Evolutionary conservation across 768 basidiomycete species (phyloP).

Genomic region (Clitopilus passeckerianus): DNA sequence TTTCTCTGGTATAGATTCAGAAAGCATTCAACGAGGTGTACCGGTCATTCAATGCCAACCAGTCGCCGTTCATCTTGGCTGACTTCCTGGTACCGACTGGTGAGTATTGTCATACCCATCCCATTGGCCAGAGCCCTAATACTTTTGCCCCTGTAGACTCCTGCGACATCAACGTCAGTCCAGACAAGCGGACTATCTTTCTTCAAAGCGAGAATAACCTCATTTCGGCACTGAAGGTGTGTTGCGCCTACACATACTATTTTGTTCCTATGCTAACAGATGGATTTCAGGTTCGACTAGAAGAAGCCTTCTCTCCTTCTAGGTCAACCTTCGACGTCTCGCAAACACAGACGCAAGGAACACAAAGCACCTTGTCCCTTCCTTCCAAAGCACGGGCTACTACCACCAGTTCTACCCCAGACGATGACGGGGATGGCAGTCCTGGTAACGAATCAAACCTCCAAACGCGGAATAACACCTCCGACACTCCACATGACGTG

Average conservation of each 20-base stretch:
- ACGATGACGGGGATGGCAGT: not conserved
- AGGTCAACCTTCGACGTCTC: conserved; percentile 70
- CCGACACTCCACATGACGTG: not conserved
- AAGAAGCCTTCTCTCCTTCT: conserved; percentile 59
- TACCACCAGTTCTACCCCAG: not conserved
- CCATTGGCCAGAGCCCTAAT: not conserved
- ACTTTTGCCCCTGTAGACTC: conserved; percentile 38
- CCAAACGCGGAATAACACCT: too few species aligned
- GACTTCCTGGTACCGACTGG: conserved; percentile 81
- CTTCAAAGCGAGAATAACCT: conserved; percentile 84
- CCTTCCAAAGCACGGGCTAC: not conserved
- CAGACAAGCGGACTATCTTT: conserved; percentile 95
- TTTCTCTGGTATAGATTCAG: conserved; percentile 50
- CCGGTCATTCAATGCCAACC: conserved; percentile 66
- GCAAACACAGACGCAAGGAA: conserved; percentile 12
- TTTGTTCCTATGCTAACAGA: too few species aligned
- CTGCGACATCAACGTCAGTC: conserved; percentile 92
- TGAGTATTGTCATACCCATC: conserved; percentile 25
- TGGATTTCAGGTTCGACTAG: conserved; percentile 54
- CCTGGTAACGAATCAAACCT: not conserved
- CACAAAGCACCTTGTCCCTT: conserved; percentile 17
- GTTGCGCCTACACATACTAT: conserved; percentile 1
- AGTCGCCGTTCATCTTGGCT: conserved; percentile 78
- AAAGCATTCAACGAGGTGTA: conserved; percentile 94
- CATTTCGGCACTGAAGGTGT: conserved; percentile 72